phyloP scores from a whole-genome alignment of 164 flowering plant genomes.

The Vitis rotundifolia region DNA sequence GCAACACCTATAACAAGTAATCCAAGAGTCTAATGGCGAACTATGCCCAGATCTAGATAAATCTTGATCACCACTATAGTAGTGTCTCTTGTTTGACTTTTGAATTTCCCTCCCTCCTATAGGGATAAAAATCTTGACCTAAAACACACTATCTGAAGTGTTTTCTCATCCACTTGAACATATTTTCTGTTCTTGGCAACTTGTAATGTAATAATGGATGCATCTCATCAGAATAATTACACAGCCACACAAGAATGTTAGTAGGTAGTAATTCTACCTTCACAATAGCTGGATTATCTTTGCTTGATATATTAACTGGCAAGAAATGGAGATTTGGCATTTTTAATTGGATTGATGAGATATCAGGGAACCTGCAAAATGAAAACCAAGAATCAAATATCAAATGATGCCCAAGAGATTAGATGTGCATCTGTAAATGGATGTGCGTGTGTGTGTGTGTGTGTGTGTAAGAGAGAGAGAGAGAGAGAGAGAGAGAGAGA shows the following conservation, averaged over 20 bases:
- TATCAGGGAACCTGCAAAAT: constrained; percentile 68
- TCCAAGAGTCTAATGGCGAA: no score
- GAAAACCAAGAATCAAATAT: constrained; percentile 5
- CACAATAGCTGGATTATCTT: constrained; percentile 63
- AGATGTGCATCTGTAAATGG: neutral
- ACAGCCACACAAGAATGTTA: neutral
- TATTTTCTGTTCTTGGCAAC: neutral
- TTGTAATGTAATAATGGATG: neutral
- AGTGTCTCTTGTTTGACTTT: no score
- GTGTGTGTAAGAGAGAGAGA: neutral
- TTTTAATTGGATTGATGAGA: constrained; percentile 66
- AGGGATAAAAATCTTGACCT: neutral
- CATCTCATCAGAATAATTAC: no score
- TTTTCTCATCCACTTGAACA: neutral
- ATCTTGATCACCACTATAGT: no score
- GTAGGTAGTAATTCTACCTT: constrained; percentile 49
- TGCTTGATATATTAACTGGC: constrained; percentile 83
- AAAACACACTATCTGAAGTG: neutral
- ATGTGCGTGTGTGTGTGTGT: neutral
- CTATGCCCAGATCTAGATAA: no score
- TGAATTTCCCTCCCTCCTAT: neutral
- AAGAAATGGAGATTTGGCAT: constrained; percentile 98
- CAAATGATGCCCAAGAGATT: neutral
- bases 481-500: constrained; percentile 16
- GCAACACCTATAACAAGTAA: no score